Evolutionary conservation across 2,329 filamentous ascomycete species (phyloP).

Genomic region (Colletotrichum sp.): DNA sequence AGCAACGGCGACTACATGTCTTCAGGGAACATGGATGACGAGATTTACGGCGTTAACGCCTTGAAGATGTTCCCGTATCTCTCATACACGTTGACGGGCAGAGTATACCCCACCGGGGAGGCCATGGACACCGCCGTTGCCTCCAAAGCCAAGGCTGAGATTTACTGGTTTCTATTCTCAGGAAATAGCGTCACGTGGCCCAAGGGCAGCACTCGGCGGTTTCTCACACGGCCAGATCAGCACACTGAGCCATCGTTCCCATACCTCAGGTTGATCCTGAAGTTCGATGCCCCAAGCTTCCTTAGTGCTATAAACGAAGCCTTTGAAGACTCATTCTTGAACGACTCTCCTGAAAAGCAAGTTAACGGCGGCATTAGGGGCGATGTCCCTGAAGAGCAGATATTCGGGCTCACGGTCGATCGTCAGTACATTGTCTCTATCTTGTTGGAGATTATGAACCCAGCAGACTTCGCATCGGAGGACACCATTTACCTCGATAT

Average conservation of each 20-base stretch:
- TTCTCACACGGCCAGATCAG: constrained; percentile 63
- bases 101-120: constrained; percentile 88
- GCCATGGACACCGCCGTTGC: constrained; percentile 75
- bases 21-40: constrained; percentile 62
- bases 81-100: constrained; percentile 87
- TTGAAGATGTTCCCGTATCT: constrained; percentile 95
- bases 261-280: constrained; percentile 82
- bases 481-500: constrained; percentile 97
- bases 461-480: constrained; percentile 73
- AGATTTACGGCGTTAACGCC: constrained; percentile 72
- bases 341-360: constrained; percentile 73
- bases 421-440: constrained; percentile 94
- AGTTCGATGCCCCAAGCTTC: constrained; percentile 90
- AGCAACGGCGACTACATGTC: constrained; percentile 57
- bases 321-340: constrained; percentile 93
- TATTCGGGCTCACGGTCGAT: constrained; percentile 76
- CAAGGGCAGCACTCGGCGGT: constrained; percentile 62
- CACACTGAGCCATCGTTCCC: constrained; percentile 78
- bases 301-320: constrained; percentile 96
- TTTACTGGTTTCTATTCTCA: constrained; percentile 95
- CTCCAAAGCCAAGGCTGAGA: constrained; percentile 78
- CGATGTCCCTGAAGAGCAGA: constrained; percentile 67
- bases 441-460: constrained; percentile 87
- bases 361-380: constrained; percentile 56
- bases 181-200: constrained; percentile 81